Base-by-base conservation (phyloP, 805 yeast species). In the Wickerhamiella shivajii region DNA sequence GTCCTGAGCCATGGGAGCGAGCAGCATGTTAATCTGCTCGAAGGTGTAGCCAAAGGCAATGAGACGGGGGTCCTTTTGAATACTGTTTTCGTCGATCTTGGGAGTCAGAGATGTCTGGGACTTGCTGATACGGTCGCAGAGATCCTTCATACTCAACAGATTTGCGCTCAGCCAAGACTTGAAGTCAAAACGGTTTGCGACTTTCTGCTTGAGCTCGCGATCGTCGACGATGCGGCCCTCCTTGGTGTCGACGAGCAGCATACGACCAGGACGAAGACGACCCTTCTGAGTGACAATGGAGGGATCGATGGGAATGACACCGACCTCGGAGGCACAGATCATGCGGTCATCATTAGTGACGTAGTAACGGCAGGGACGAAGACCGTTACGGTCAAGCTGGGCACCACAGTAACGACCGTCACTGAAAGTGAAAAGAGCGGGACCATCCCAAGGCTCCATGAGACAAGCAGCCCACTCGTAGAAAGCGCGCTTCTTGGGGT, bases 391-490 rank as follows among this genome's bases (percentile, higher is more conserved):
- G 61, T 87, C 98, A 45, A 90, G 69, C 57, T 85, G 85, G 31
- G 98, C 98, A 65, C 98, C 98, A 61, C 95, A 83, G 68, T 81
- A 87, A 49, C 97, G 71, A 46, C 94, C 96, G 58, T 87, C 97
- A 23, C 96, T 87, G 57, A 87, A 90, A 19, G 93, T 84, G 64
- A 87, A 80, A 45, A 90, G 63, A 22, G 97, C 97, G 13, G 98
- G 98, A 44, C 98, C 98, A 61, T 87, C 98, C 98, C 98, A 87
- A 6, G 97, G 97, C 63, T 87, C 98, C 95, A 90, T 90, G 44
- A 87, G 62, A 61, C 96, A 84, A 9, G 97, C 94, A 30, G 96
- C 97, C 97, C 97, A 87, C 57, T 90, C 96, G 61, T 87, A 87
- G 59, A 92, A 87, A 1, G 97, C 96, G 49, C 69, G 74, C 62